Percentiles rank a stretch among this genome's conserved stretches.
phyloP scores from a whole-genome alignment of 2,329 filamentous ascomycete genomes.

The Geosmithia morbida region DNA sequence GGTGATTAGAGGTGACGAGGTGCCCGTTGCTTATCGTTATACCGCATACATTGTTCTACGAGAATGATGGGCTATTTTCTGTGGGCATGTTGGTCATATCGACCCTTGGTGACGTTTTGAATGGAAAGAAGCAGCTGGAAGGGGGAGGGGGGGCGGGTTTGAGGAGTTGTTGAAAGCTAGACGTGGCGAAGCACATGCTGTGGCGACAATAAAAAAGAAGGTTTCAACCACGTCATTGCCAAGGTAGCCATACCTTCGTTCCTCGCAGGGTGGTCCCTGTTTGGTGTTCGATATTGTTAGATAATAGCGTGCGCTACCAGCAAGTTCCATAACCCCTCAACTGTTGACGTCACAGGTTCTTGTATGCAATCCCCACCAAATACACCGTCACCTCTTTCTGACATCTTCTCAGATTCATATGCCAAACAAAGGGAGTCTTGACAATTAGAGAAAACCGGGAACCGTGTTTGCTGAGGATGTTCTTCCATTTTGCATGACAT shows the following conservation, averaged over 20 bases:
- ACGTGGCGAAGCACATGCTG: not conserved
- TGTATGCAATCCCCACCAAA: not conserved
- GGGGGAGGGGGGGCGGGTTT: too few species aligned
- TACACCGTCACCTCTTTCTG: not conserved
- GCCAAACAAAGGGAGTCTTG: not conserved
- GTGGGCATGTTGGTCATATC: not conserved
- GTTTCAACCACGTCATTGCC: not conserved
- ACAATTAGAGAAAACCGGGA: not conserved
- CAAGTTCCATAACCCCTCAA: too few species aligned
- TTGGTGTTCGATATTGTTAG: not conserved
- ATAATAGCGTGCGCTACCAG: too few species aligned
- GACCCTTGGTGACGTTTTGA: not conserved
- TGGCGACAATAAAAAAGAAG: not conserved
- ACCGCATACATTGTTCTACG: not conserved
- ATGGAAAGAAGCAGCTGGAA: not conserved
- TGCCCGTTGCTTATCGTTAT: not conserved
- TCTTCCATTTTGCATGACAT: not conserved
- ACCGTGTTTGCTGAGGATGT: not conserved
- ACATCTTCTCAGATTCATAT: not conserved
- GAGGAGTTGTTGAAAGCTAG: not conserved
- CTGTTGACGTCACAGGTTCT: not conserved
- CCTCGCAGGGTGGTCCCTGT: not conserved
- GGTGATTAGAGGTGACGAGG: too few species aligned
- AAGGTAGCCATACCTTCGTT: not conserved
- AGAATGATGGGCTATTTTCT: too few species aligned